Base-by-base conservation (phyloP, 78 protist species). In the Creolimax fragrantissima region DNA sequence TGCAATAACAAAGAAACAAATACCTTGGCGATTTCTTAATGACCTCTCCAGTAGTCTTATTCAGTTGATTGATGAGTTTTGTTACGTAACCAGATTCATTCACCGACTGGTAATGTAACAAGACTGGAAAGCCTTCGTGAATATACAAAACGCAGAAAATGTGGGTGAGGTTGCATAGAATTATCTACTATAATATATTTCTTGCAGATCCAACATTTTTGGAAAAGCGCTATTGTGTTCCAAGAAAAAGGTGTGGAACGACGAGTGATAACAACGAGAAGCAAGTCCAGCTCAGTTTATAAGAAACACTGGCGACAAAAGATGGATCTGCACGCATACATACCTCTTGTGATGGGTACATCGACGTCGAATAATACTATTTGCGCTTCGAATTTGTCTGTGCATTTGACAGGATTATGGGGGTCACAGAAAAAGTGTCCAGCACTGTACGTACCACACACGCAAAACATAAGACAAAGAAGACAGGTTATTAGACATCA, bases 11-110 rank as follows among this genome's bases (percentile, higher is more conserved):
- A 83, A 2, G 86, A 11, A 24, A 83, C 42, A 6, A 83, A 6
- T 43, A 91, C 74, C 93, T 84, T 7, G 93, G 93, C 2, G 32
- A 42, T 41, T 84, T 6, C 90, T 91, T 81, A 42, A 83, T 39
- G 17, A 91, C 45, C 36, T 91, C 93, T 24, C 93, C 93, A 3
- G 89, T 86, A 3, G 35, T 5, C 2, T 41, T 17, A 41, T 91
- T 41, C 43, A 91, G 36, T 41, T 45, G 83, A 17, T 41, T 4
- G 35, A 42, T 81, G 4, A 91, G 93, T 32, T 42, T 36, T 5
- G 44, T 84, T 41, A 91, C 32, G 74, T 2, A 2, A 3, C 88
- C 93, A 3, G 89, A 37, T 45, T 91, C 93, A 58, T 91, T 91
- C 2, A 43, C 2, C 41, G n/a, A 42, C 35, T 43, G 90, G 41